Evolutionary conservation across 2,329 filamentous ascomycete species (phyloP), one percentile per base, ranked within the genome.

Genomic region (Penicillium sumatraense): DNA sequence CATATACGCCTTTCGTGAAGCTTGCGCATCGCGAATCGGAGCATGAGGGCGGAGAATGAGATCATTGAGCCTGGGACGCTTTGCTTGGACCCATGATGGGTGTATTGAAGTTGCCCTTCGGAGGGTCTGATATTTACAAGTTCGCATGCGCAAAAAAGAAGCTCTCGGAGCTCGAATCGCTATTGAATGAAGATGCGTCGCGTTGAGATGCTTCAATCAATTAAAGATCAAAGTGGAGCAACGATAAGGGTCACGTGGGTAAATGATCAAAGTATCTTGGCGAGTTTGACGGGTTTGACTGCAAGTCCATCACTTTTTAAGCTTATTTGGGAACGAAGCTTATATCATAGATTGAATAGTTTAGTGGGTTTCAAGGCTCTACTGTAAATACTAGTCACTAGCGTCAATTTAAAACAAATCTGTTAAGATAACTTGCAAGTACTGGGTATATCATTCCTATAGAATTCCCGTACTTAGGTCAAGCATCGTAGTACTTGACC

Each of bases 141-240:
- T 58, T 65, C 69, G 71, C 72, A 75, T 75, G 54, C 72, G 69
- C 65, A 65, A 42, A 52, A n/a, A 27, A 20, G 11, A 45, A 42
- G 27, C 42, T 21, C 7, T 20, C 8, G 23, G n/a, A 46, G 27
- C 26, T 11, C 21, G 16, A 13, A 14, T 14, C 16, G 26, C n/a
- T n/a, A 20, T 2, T 23, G 3, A 27, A 18, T 27, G 16, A 24
- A 13, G 7, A 13, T 9, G 21, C 38, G 38, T 41, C 38, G 38
- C 38, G 38, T 41, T n/a, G n/a, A n/a, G 20, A 10, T 24, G 13
- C n/a, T 41, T 9, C 16, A 13, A 23, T 23, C 3, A 11, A 23
- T 20, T 24, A 11, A 6, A 41, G 11, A 23, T 41, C n/a, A 38
- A 4, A 3, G 24, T 23, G 13, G 41, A 29, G 27, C 16, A n/a